Conservation (phyloP, 768 basidiomycete genomes). For the Rhodotorula diobovata region DNA sequence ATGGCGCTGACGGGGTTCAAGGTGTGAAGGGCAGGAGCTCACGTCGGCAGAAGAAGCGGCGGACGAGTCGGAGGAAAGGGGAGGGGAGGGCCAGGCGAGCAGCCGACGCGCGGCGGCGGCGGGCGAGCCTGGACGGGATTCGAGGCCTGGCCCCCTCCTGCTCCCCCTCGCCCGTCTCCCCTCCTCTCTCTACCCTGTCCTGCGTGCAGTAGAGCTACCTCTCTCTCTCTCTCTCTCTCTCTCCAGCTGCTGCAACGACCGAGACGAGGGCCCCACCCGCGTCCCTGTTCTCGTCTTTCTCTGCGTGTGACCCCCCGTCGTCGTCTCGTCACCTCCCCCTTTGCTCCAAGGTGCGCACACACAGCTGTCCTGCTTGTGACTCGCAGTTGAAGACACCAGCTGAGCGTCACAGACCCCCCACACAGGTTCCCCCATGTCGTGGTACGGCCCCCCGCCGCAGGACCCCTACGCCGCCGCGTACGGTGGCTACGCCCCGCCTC, state of each 20-base stretch:
- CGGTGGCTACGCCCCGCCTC: background rate
- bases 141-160: too few species aligned
- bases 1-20: background rate
- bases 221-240: too few species aligned
- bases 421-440: background rate
- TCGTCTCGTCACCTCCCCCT: too few species aligned
- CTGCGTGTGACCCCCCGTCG: too few species aligned
- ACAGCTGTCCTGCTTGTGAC: too few species aligned
- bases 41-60: slow-evolving; percentile 2
- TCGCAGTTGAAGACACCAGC: background rate
- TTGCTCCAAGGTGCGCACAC: too few species aligned
- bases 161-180: background rate
- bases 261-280: too few species aligned
- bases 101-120: too few species aligned
- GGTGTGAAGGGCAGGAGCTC: background rate
- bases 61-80: slow-evolving; percentile 1
- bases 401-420: background rate
- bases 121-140: background rate
- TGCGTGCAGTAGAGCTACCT: background rate
- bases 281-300: too few species aligned
- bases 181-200: background rate
- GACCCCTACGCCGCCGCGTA: slow-evolving; percentile 8
- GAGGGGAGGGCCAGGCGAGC: background rate
- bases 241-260: too few species aligned
- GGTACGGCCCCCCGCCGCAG: slow-evolving; percentile 2